phyloP scores from a whole-genome alignment of 1,284 basidiomycete species.

The Cerioporus squamosus region DNA sequence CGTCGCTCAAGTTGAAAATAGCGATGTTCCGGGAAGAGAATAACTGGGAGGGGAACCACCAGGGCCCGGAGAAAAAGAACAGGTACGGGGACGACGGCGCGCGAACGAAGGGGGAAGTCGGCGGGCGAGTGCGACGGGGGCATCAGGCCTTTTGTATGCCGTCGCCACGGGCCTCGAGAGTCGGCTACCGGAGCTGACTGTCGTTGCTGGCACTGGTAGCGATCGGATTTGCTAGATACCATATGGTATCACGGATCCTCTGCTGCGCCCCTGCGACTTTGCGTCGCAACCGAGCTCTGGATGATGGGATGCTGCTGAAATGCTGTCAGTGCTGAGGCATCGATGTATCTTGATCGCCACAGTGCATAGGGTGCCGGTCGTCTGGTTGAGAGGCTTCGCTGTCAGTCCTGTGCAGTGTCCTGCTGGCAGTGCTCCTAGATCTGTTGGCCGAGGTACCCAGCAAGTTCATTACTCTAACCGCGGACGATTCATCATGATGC shows the following conservation, averaged over 20 bases:
- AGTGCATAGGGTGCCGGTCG: neutral
- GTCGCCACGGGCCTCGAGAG: neutral
- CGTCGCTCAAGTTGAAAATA: neutral
- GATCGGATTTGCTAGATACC: neutral
- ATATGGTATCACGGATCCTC: neutral
- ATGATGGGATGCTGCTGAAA: slow-evolving; percentile 1
- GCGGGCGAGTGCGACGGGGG: neutral
- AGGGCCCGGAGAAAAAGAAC: slow-evolving; percentile 13
- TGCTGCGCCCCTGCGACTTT: neutral
- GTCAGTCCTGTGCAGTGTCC: neutral
- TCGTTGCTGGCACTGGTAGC: neutral
- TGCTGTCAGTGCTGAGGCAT: too few species aligned
- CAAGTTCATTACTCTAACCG: too few species aligned
- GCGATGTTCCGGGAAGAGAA: neutral
- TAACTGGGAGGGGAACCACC: slow-evolving; percentile 16
- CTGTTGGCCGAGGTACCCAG: too few species aligned
- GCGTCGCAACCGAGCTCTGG: neutral
- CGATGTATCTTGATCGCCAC: neutral
- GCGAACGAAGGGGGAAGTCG: neutral
- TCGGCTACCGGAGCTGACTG: neutral
- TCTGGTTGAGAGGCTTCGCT: neutral
- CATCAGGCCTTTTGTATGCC: neutral
- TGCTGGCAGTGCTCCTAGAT: too few species aligned
- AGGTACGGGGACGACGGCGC: slow-evolving; percentile 4
- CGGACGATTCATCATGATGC: too few species aligned